A percentile compares a stretch with the other conserved stretches of the same genome.
Evolutionary conservation across 1,139 yeast genomes (phyloP).

Genomic region (Diutina catenulata): DNA sequence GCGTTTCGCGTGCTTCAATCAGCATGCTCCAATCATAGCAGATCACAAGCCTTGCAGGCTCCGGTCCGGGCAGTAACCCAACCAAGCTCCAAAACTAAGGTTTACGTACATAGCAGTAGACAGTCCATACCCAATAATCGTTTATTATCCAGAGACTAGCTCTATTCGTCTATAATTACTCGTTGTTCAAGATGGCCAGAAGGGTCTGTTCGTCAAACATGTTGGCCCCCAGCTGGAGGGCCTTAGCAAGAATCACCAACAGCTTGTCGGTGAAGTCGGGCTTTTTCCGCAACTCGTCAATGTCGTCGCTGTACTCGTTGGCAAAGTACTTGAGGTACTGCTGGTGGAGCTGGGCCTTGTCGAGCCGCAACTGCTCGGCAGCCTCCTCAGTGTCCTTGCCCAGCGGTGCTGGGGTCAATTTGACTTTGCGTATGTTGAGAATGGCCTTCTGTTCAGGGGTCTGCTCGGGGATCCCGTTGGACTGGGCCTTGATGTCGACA

Average conservation of each 20-base stretch:
- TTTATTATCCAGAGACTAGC: too few species aligned
- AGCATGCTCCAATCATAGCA: neutral
- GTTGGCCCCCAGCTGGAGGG: constrained; percentile 54
- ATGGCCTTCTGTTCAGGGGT: neutral
- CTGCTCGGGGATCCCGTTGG: neutral
- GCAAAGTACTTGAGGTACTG: constrained; percentile 49
- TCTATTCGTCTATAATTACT: too few species aligned
- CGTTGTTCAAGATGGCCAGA: neutral
- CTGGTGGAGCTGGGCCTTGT: constrained; percentile 32
- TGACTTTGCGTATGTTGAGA: neutral
- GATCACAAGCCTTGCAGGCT: neutral
- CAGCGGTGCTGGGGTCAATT: neutral
- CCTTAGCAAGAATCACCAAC: constrained; percentile 48
- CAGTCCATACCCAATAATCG: neutral
- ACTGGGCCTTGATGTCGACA: constrained; percentile 21
- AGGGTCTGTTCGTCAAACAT: constrained; percentile 51
- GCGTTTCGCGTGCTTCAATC: neutral
- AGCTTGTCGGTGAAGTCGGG: constrained; percentile 54
- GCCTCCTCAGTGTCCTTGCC: constrained; percentile 13
- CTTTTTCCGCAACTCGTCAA: constrained; percentile 49
- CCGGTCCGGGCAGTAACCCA: too few species aligned
- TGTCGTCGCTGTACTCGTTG: constrained; percentile 47
- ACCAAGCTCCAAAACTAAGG: too few species aligned
- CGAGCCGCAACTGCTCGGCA: constrained; percentile 14
- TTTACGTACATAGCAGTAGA: neutral